These are phyloP conservation scores for Phylloporus sp. DNA, from an alignment of 768 basidiomycete genomes.

Conservation along the genomic window DNA sequence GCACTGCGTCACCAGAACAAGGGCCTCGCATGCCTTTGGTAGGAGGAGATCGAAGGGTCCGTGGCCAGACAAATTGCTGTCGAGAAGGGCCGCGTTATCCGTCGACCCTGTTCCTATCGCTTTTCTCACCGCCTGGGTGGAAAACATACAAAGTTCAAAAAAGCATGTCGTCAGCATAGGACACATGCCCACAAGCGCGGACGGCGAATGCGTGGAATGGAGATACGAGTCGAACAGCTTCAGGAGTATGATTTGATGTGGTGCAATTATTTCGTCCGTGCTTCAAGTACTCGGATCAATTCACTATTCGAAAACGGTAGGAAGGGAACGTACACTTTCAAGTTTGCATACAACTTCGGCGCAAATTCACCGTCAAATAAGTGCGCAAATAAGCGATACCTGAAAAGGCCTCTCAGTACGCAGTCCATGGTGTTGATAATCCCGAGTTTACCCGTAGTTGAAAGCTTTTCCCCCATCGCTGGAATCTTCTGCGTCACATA, in stretches of 20 bases:
- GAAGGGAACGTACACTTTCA: slow-evolving; percentile 49
- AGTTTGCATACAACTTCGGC: slow-evolving; percentile 53
- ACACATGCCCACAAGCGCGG: slow-evolving; percentile 40
- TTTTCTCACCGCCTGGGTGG: slow-evolving; percentile 46
- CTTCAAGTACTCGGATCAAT: slow-evolving; percentile 35
- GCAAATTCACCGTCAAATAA: slow-evolving; percentile 57
- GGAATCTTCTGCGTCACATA: slow-evolving; percentile 63
- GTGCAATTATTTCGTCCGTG: slow-evolving; percentile 66
- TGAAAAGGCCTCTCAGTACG: slow-evolving; percentile 26
- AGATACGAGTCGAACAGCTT: slow-evolving; percentile 85
- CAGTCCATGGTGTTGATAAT: not conserved
- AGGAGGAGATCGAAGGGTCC: slow-evolving; percentile 61
- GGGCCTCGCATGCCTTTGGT: slow-evolving; percentile 74
- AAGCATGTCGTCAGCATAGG: slow-evolving; percentile 61
- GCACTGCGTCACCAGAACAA: slow-evolving; percentile 75
- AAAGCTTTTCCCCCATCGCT: slow-evolving; percentile 66
- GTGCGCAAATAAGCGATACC: slow-evolving; percentile 61
- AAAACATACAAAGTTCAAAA: slow-evolving; percentile 55
- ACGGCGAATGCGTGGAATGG: slow-evolving; percentile 44
- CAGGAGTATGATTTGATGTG: slow-evolving; percentile 82
- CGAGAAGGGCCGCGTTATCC: slow-evolving; percentile 4
- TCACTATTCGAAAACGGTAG: not conserved
- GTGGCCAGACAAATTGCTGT: slow-evolving; percentile 18
- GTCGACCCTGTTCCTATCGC: slow-evolving; percentile 34
- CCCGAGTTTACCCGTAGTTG: slow-evolving; percentile 58